Base-by-base conservation (phyloP, 495 filamentous ascomycete genomes). In the Penicillium flavigenum region DNA sequence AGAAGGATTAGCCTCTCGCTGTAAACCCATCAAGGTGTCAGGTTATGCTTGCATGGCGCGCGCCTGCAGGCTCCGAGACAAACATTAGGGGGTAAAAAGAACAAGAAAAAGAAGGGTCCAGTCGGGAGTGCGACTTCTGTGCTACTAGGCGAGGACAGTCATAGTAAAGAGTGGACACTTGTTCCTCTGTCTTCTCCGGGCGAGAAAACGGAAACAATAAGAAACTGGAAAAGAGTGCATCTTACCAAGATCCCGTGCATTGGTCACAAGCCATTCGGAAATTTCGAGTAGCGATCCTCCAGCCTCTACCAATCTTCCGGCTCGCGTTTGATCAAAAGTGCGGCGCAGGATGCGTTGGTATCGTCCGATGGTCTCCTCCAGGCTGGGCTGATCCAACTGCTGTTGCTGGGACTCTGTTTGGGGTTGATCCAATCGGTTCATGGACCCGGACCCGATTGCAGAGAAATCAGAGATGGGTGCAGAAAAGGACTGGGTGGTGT, bases 221-320 rank as follows among this genome's bases (percentile, higher is more conserved):
- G 4, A 38, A 38, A n/a, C 54, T 31, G 54, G 4, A 54, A 68
- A 59, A 53, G 62, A 57, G 46, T 52, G 53, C 39, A 71, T 74
- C 89, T 73, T 84, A 97, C 94, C 92, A 66, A 98, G 77, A 57
- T 89, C 85, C 63, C 84, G 85, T 36, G 89, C 90, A 72, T 92
- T 88, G 43, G 85, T 81, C 59, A 96, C 73, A 44, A 98, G 76
- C 89, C 91, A 97, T 56, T 89, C 83, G 22, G 92, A 95, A 61
- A 96, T 83, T 55, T 86, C 79, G 47, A 95, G 71, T 27, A 98
- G 77, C 16, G 86, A 87, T 59, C 79, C 77, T 60, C 86, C 87
- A 32, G 91, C 90, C 53, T 90, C 82, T 38, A 81, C 78, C 64
- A 98, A 80, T 57, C 81, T 73, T n/a, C 90, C 88, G 59, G 83